Evolutionary conservation across 208 protist genomes (phyloP).

Genomic region (Trypanosoma rangeli): DNA sequence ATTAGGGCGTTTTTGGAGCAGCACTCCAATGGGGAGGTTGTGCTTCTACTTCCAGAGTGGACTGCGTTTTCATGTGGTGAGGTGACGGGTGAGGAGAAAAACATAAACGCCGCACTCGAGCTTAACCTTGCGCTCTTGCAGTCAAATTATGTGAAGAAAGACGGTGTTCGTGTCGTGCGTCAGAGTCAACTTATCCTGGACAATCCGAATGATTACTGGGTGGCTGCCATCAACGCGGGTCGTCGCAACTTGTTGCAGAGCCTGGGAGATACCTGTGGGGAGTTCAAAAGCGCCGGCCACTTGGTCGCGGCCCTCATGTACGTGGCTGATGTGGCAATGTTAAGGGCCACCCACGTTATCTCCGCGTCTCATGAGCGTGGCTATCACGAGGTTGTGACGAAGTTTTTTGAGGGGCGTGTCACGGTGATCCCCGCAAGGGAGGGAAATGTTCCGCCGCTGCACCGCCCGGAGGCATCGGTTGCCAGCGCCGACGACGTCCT

Average conservation of each 20-base stretch:
- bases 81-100: constrained; percentile 78
- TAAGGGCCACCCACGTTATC: constrained; percentile 78
- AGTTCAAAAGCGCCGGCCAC: constrained; percentile 77
- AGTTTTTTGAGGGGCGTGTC: constrained; percentile 60
- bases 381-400: constrained; percentile 37
- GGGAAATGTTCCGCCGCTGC: constrained; percentile 74
- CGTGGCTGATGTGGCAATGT: constrained; percentile 50
- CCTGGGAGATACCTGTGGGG: constrained; percentile 69
- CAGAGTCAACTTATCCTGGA: constrained; percentile 80
- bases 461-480: constrained; percentile 61
- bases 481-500: constrained; percentile 94
- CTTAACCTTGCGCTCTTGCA: constrained; percentile 66
- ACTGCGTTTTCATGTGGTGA: constrained; percentile 67
- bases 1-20: constrained; percentile 51
- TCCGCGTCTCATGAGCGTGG: constrained; percentile 43
- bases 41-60: constrained; percentile 83
- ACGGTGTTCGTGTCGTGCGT: constrained; percentile 58
- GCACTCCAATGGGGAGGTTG: constrained; percentile 51
- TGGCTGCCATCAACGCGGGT: constrained; percentile 87
- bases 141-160: constrained; percentile 41
- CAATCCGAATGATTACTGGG: constrained; percentile 87
- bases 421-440: constrained; percentile 30
- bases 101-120: constrained; percentile 70
- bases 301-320: constrained; percentile 84
- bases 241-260: constrained; percentile 63